Base-by-base conservation (phyloP, 2,329 filamentous ascomycete species). In the Fusarium penzigii region DNA sequence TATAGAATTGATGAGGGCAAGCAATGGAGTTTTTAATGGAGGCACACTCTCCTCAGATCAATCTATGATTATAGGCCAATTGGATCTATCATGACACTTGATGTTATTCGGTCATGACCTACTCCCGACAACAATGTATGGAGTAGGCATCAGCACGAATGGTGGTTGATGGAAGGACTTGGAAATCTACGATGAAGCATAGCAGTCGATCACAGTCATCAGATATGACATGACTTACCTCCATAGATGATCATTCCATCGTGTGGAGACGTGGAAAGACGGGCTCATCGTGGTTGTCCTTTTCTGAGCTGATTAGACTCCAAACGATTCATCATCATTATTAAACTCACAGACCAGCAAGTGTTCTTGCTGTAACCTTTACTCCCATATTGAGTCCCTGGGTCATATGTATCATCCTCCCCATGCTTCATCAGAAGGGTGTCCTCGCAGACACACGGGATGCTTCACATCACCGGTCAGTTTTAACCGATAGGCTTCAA, bases 401-500 rank as follows among this genome's bases (percentile, higher is more conserved):
- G 20, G 7, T 25, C 20, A 25, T 7, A 25, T 25, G 20, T 25
- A 25, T 7, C 20, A 25, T 7, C 20, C 20, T 25, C 20, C 20
- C 7, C 20, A 25, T 25, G 20, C 20, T 25, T 25, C 7, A 38
- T 45, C 52, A 51, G 20, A 25, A 25, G 20, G 20, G 20, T 25
- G 7, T 7, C 7, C 20, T 25, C 20, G 20, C 20, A 25, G 20
- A 25, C 20, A 25, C 20, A 25, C 20, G 20, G 5, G 4, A 25
- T 25, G 20, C 20, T 25, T 25, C 20, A 25, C 20, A 5, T 25
- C 20, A 25, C 20, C 20, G 20, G 20, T 7, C 7, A 7, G 20
- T 25, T 25, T 76, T 65, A 84, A 34, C 81, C 82, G 52, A 85
- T 83, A 1, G 81, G 80, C 78, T 85, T 85, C 48, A 84, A 74